A percentile compares a stretch with the other conserved stretches of the same genome.
Evolutionary conservation across 2,329 filamentous ascomycete genomes (phyloP).

Genomic region (Juglanconis sp.): DNA sequence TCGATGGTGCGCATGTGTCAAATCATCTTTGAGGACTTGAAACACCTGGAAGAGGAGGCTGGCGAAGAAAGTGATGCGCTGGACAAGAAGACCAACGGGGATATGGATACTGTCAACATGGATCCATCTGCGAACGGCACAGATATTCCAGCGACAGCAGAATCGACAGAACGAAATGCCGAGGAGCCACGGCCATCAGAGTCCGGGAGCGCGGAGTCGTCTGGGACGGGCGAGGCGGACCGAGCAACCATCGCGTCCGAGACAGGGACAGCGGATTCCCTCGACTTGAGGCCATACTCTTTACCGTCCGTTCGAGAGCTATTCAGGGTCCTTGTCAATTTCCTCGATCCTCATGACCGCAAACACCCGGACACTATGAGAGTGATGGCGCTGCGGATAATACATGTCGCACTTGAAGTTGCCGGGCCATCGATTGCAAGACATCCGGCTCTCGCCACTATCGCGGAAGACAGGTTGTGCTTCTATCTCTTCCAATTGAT

Average conservation of each 20-base stretch:
- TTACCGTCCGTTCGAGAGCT: constrained; percentile 91
- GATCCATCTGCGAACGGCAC: constrained; percentile 68
- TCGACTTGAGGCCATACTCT: constrained; percentile 81
- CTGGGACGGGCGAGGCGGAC: constrained; percentile 21
- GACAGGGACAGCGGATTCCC: constrained; percentile 33
- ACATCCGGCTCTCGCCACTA: constrained; percentile 79
- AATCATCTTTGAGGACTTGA: constrained; percentile 91
- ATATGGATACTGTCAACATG: constrained; percentile 78
- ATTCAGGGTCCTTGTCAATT: constrained; percentile 88
- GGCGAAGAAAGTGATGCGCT: constrained; percentile 63
- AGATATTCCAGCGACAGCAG: constrained; percentile 23
- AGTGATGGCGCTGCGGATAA: constrained; percentile 94
- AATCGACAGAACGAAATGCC: constrained; percentile 10
- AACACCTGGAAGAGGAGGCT: constrained; percentile 76
- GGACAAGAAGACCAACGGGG: constrained; percentile 63
- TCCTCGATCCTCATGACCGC: constrained; percentile 87
- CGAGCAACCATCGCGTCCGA: constrained; percentile 14
- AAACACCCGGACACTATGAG: constrained; percentile 93
- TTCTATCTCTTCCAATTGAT: constrained; percentile 95
- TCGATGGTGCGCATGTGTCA: constrained; percentile 99
- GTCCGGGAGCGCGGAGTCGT: constrained; percentile 34
- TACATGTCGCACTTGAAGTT: constrained; percentile 95
- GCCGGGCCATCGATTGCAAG: constrained; percentile 91
- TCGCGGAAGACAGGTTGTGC: constrained; percentile 91
- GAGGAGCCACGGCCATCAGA: constrained; percentile 34